phyloP scores from a whole-genome alignment of 2,329 filamentous ascomycete species.

The Thielaviopsis punctulata region DNA sequence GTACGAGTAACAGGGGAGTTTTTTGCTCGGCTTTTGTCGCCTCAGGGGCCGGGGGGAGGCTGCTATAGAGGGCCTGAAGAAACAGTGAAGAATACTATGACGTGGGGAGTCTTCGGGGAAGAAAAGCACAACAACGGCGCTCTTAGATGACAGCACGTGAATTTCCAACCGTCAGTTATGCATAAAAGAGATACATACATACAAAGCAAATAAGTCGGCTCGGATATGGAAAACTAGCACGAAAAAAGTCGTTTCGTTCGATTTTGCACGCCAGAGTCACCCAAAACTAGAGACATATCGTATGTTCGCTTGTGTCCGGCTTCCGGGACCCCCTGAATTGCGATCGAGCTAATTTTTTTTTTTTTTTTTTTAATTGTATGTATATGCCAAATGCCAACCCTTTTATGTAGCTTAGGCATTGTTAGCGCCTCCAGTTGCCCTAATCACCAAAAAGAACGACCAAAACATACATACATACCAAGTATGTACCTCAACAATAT shows the following conservation, averaged over 20 bases:
- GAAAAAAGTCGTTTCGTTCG: neutral
- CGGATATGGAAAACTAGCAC: neutral
- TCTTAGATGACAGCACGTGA: too few relatives aligned
- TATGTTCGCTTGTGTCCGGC: neutral
- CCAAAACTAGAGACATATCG: neutral
- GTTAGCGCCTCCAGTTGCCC: too few relatives aligned
- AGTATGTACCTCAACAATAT: too few relatives aligned
- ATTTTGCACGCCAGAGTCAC: neutral
- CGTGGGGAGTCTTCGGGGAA: neutral
- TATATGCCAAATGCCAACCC: too few relatives aligned
- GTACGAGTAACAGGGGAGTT: slow-evolving; percentile 4
- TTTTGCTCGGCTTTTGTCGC: neutral
- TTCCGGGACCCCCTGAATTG: neutral
- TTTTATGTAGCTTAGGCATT: too few relatives aligned
- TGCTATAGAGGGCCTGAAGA: neutral
- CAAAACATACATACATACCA: too few relatives aligned
- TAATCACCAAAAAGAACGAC: too few relatives aligned
- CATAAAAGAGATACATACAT: too few relatives aligned
- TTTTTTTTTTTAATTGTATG: too few relatives aligned
- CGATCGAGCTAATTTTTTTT: neutral
- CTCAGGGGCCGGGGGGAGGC: neutral
- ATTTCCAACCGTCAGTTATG: too few relatives aligned
- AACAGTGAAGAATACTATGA: neutral
- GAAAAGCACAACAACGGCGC: neutral
- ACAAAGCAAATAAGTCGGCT: neutral